These are phyloP conservation scores for Aspergillus chevalieri DNA, from an alignment of 2,329 filamentous ascomycete genomes.

Conservation along the genomic window DNA sequence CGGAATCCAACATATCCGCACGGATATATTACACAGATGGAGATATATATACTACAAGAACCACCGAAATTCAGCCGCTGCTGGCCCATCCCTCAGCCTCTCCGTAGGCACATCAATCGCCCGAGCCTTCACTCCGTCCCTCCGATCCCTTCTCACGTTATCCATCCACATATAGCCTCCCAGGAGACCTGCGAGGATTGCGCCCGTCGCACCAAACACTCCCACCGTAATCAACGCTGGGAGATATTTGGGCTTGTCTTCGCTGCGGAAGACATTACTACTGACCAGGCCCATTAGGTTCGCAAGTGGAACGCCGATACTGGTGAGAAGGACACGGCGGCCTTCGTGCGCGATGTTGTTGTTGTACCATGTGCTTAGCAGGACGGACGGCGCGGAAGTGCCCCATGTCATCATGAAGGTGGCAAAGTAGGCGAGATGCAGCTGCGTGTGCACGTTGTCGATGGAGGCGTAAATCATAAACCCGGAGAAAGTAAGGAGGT, in stretches of 20 bases:
- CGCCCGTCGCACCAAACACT: constrained; percentile 50
- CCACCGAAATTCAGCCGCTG: constrained; percentile 52
- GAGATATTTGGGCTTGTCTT: constrained; percentile 61
- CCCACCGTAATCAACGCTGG: constrained; percentile 58
- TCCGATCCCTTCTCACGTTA: constrained; percentile 55
- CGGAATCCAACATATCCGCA: constrained; percentile 8
- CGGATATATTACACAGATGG: constrained; percentile 8
- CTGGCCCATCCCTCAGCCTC: constrained; percentile 50
- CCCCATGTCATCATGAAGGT: constrained; percentile 81
- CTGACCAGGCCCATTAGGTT: constrained; percentile 70
- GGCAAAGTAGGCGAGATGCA: constrained; percentile 67
- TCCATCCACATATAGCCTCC: constrained; percentile 61
- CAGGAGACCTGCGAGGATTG: constrained; percentile 49
- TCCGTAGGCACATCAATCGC: constrained; percentile 55
- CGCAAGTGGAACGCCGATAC: constrained; percentile 65
- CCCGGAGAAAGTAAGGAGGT: constrained; percentile 66
- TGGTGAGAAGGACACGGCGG: constrained; percentile 63
- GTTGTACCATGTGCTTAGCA: constrained; percentile 66
- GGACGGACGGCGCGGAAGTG: constrained; percentile 65
- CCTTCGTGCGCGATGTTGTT: constrained; percentile 77
- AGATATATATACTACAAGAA: constrained; percentile 38
- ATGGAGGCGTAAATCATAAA: constrained; percentile 75
- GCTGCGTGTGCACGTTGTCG: constrained; percentile 52
- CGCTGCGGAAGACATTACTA: constrained; percentile 60
- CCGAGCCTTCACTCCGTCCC: constrained; percentile 50